Base-by-base conservation (phyloP, 805 yeast genomes). In the Wickerhamiella siamensis region DNA sequence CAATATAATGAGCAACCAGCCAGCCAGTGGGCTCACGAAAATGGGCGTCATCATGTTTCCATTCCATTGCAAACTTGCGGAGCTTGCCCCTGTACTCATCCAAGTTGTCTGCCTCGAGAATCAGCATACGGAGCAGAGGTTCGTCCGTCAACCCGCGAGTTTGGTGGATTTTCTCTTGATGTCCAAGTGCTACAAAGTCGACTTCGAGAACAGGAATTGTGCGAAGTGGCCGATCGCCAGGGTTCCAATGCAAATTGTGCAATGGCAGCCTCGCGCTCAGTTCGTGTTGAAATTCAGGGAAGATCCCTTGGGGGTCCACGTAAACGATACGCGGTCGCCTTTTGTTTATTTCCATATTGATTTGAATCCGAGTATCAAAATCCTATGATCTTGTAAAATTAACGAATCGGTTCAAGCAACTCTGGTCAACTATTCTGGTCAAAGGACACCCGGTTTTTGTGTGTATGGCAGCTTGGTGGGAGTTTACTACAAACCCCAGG, bases 71-170 rank as follows among this genome's bases (percentile, higher is more conserved):
- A 49, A 84, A 63, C 1, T 94, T 94, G 32, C 98, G 70, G 1
- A 81, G 84, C 52, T 79, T 82, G 0, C 79, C 59, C 45, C 93
- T 66, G 58, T 88, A 88, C 1, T 73, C 73, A 14, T 88, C 97
- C 16, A 79, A 57, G 35, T 72, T 73, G 4, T 73, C 75, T 45
- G 79, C 72, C 42, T 70, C 70, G 5, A 88, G 67, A 43, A 87
- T 71, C 65, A 88, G 76, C 17, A 86, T 54, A 48, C 79, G 70
- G 36, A 82, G 63, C 49, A 79, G 75, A 1, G 81, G 75, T 4
- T 67, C 60, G 33, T 60, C 57, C n/a, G 62, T 59, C 8, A 65
- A 47, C 2, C 64, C 67, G 12, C 64, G 61, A 43, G 65, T 48
- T 45, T 58, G 62, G 47, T 65, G 70, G 43, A 60, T 59, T 4